A percentile compares a stretch with the other conserved stretches of the same genome.
Conservation (phyloP, 441 rosid species). For the Euphorbia schlechtendalii region DNA sequence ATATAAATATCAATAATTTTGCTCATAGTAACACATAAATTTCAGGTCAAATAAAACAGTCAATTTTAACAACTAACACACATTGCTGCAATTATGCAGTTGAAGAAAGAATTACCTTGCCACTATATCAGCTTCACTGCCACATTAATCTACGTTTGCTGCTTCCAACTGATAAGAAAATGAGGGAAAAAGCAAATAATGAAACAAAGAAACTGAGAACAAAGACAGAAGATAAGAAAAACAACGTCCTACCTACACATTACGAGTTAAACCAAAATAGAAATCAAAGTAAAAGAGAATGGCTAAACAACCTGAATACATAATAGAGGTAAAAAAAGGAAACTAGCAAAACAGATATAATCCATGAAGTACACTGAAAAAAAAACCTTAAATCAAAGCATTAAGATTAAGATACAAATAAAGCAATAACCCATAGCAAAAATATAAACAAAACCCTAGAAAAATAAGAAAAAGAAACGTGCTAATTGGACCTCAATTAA, state of each 20-base stretch:
- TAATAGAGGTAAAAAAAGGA: neutral
- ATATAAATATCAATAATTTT: too few species aligned
- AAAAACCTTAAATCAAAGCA: neutral
- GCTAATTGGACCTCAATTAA: neutral
- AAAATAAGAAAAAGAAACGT: too few species aligned
- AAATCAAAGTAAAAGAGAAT: neutral
- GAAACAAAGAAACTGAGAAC: neutral
- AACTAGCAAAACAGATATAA: neutral
- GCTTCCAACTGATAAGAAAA: neutral
- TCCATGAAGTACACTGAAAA: neutral
- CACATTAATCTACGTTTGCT: neutral
- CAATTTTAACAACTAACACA: neutral
- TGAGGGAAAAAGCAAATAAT: neutral
- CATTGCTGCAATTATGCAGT: neutral
- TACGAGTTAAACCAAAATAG: neutral
- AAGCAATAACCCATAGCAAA: too few species aligned
- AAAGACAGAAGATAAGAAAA: neutral
- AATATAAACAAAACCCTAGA: too few species aligned
- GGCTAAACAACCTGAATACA: neutral
- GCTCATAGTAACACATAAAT: neutral
- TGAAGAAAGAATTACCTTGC: neutral
- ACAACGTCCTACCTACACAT: neutral
- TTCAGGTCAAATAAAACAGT: neutral
- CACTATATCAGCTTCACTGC: neutral
- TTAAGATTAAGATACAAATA: too few species aligned